Evolutionary conservation across 225 moss, liverwort and hornwort genomes (phyloP).

Genomic region (Sphagnum tenellum): DNA sequence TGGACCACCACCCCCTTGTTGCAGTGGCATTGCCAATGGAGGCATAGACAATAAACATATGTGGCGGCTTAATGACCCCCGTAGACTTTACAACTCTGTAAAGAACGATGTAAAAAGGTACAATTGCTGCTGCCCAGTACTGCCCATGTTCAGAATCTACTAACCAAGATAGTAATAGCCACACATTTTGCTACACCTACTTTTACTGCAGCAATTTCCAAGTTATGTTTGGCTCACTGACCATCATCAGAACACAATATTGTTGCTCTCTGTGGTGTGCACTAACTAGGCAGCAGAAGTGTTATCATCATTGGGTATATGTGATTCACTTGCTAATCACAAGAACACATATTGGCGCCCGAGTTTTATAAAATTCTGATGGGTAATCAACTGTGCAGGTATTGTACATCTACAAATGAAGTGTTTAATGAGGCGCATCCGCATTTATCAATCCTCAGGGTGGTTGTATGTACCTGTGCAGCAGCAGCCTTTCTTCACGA

Average conservation of each 20-base stretch:
- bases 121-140: neutral
- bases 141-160: too few species aligned
- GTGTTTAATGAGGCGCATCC: constrained; percentile 10
- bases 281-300: too few species aligned
- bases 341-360: too few species aligned
- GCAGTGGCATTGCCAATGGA: constrained; percentile 57
- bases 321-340: too few species aligned
- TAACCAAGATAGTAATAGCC: too few species aligned
- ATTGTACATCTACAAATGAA: constrained; percentile 19
- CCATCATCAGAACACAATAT: too few species aligned
- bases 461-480: constrained; percentile 59
- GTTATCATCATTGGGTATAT: too few species aligned
- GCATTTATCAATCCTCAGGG: constrained; percentile 18
- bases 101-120: constrained; percentile 47
- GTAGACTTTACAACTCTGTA: constrained; percentile 30
- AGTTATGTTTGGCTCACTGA: too few species aligned
- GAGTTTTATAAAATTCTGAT: too few species aligned
- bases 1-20: neutral
- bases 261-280: too few species aligned
- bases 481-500: constrained; percentile 55
- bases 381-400: constrained; percentile 17
- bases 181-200: too few species aligned
- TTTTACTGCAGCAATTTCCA: too few species aligned
- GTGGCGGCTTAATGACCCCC: constrained; percentile 71
- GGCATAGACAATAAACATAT: constrained; percentile 25